Conservation (phyloP, 371 early-diverging fungal species). For the Blastocladiella emersonii region DNA sequence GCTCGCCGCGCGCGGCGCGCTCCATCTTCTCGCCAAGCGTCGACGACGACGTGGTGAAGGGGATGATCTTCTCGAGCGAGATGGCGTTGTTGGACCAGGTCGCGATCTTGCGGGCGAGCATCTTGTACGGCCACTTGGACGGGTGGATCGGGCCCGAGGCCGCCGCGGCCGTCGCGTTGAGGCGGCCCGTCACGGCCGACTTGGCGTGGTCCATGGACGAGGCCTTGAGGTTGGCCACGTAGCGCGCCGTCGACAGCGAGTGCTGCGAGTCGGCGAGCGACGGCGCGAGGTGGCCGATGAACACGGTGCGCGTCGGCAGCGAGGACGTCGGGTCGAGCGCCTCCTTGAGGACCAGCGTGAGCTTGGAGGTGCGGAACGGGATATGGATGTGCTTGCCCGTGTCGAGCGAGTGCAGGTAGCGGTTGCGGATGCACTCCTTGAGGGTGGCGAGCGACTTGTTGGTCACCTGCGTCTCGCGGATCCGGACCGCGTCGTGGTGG, state of each 20-base stretch:
- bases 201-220: background rate
- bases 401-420: slow-evolving; percentile 13
- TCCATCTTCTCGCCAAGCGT: background rate
- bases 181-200: background rate
- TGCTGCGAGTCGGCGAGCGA: slow-evolving; percentile 1
- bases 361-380: slow-evolving; percentile 23
- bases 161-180: background rate
- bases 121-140: background rate
- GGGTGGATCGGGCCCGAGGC: background rate
- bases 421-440: slow-evolving; percentile 29
- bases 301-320: slow-evolving; percentile 18
- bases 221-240: background rate
- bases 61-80: background rate
- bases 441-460: slow-evolving; percentile 26
- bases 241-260: background rate
- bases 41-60: background rate
- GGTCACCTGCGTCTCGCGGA: slow-evolving; percentile 24
- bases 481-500: slow-evolving; percentile 21
- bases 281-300: slow-evolving; percentile 27
- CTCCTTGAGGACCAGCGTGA: slow-evolving; percentile 27
- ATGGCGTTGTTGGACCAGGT: background rate
- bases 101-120: background rate
- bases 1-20: background rate
- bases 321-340: slow-evolving; percentile 20
- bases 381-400: slow-evolving; percentile 12